These are phyloP conservation scores for Phytophthora citrophthora DNA, from an alignment of 352 stramenopile genomes.

Conservation along the genomic window DNA sequence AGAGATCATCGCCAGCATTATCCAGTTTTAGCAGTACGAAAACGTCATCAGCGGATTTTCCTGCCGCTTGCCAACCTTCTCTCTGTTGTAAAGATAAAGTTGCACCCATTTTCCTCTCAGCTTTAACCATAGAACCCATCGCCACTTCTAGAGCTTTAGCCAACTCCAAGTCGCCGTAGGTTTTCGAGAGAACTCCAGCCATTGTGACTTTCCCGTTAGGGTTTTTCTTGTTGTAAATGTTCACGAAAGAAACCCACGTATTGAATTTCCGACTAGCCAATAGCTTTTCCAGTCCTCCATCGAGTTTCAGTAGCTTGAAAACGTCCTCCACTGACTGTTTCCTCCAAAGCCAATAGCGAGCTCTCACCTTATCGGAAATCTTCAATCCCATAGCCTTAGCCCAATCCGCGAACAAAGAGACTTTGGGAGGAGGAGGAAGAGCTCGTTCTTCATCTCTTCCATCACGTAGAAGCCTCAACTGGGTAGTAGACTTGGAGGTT, in stretches of 20 bases:
- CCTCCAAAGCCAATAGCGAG: neutral
- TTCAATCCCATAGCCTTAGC: too few species aligned
- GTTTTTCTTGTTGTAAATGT: slow-evolving; percentile 1
- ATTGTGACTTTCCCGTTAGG: neutral
- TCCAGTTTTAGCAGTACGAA: neutral
- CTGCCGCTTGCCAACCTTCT: neutral
- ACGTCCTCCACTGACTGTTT: neutral
- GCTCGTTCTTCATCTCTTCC: too few species aligned
- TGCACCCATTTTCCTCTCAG: neutral
- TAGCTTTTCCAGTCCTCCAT: neutral
- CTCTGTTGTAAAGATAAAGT: neutral
- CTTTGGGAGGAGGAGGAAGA: too few species aligned
- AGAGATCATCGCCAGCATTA: neutral
- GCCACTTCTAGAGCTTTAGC: neutral
- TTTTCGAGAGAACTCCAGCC: neutral
- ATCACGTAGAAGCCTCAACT: too few species aligned
- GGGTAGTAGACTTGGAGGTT: too few species aligned
- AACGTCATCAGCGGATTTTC: neutral
- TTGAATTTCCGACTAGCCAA: neutral
- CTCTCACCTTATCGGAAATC: neutral
- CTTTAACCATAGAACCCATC: neutral
- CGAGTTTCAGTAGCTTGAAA: neutral
- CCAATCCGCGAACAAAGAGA: too few species aligned
- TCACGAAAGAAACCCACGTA: neutral
- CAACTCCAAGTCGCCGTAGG: neutral